phyloP scores from a whole-genome alignment of 2,329 filamentous ascomycete species.

The Colletotrichum eleusines region DNA sequence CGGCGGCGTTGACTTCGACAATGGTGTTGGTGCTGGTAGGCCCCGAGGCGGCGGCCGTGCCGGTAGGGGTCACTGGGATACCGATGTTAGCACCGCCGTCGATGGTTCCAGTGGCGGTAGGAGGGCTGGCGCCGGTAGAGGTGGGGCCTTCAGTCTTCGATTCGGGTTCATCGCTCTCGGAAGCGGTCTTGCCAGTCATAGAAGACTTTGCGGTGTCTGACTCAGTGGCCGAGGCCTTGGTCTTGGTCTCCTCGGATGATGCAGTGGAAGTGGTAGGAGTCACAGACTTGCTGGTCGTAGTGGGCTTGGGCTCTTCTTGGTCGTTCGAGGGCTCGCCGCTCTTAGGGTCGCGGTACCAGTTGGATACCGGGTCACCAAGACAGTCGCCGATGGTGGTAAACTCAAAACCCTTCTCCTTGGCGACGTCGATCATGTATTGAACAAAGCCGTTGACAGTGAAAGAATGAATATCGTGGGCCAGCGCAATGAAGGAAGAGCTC shows the following conservation, averaged over 20 bases:
- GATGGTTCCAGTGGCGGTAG: slow-evolving; percentile 21
- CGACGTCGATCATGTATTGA: slow-evolving; percentile 58
- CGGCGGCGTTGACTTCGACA: slow-evolving; percentile 31
- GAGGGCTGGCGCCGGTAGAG: slow-evolving; percentile 19
- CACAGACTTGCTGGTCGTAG: slow-evolving; percentile 8
- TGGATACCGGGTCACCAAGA: slow-evolving; percentile 56
- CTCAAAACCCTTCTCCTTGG: slow-evolving; percentile 55
- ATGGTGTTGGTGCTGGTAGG: slow-evolving; percentile 23
- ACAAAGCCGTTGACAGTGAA: slow-evolving; percentile 59
- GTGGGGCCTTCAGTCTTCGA: slow-evolving; percentile 9
- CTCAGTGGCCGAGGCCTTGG: not conserved
- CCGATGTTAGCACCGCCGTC: slow-evolving; percentile 31
- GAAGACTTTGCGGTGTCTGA: slow-evolving; percentile 2
- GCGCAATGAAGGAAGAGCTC: slow-evolving; percentile 46
- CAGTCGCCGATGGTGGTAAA: slow-evolving; percentile 61
- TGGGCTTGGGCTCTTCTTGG: slow-evolving; percentile 37
- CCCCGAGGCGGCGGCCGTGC: not conserved
- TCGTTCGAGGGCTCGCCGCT: slow-evolving; percentile 41
- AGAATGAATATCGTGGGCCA: slow-evolving; percentile 60
- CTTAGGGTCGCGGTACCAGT: slow-evolving; percentile 60
- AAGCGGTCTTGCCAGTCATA: slow-evolving; percentile 3
- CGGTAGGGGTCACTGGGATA: slow-evolving; percentile 13
- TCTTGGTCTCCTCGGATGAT: slow-evolving; percentile 1
- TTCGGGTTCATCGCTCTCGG: slow-evolving; percentile 2
- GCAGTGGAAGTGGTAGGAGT: not conserved